These are phyloP conservation scores for Striga asiatica DNA, from an alignment of 257 asterid genomes.

Conservation along the genomic window DNA sequence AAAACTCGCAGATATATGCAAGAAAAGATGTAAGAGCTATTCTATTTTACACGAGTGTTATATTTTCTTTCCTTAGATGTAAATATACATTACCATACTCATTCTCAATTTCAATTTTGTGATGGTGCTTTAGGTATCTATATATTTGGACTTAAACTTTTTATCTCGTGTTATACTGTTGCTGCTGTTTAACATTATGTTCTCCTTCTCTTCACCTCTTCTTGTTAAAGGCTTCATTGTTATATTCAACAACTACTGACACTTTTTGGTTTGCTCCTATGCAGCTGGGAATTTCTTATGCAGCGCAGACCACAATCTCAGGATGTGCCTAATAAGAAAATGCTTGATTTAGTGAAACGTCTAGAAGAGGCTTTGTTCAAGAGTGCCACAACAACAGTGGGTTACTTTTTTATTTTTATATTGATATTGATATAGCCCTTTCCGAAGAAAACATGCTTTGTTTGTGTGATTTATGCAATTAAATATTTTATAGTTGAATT, in stretches of 20 bases:
- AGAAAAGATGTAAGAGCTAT: slow-evolving; percentile 45
- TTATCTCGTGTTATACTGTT: no score
- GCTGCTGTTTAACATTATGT: no score
- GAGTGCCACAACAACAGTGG: slow-evolving; percentile 74
- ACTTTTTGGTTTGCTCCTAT: slow-evolving; percentile 19
- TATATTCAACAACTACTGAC: not conserved
- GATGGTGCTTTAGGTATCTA: not conserved
- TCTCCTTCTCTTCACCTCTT: not conserved
- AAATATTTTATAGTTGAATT: not conserved
- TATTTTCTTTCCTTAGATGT: not conserved
- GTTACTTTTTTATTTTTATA: slow-evolving; percentile 9
- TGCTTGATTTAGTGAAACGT: slow-evolving; percentile 62
- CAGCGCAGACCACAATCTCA: slow-evolving; percentile 55
- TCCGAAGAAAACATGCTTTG: not conserved
- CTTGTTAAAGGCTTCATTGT: not conserved
- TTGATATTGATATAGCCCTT: slow-evolving; percentile 2
- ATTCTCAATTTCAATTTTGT: not conserved
- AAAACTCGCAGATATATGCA: slow-evolving; percentile 47
- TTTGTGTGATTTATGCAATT: not conserved
- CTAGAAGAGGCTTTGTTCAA: slow-evolving; percentile 70
- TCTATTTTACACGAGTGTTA: not conserved
- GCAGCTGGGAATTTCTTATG: slow-evolving; percentile 54
- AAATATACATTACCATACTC: not conserved
- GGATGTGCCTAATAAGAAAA: slow-evolving; percentile 44
- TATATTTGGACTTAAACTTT: not conserved